Evolutionary conservation across 352 stramenopile genomes (phyloP).

Genomic region (Plasmopara halstedii): DNA sequence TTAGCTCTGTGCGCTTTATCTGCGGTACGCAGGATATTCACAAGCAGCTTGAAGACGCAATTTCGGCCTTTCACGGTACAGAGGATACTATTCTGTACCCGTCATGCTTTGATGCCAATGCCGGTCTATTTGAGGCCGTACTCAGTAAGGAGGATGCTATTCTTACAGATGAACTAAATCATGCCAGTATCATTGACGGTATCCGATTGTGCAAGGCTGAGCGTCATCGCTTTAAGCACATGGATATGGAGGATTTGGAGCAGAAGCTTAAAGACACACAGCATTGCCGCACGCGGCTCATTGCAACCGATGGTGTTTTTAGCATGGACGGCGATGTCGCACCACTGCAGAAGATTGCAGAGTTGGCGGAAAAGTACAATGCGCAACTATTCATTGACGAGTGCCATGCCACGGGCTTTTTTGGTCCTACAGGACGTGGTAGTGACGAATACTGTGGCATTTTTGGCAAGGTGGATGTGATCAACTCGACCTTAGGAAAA

Average conservation of each 20-base stretch:
- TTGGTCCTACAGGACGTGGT: constrained; percentile 86
- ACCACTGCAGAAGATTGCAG: constrained; percentile 84
- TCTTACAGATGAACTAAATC: constrained; percentile 91
- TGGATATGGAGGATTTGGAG: constrained; percentile 89
- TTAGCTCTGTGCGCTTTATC: constrained; percentile 92
- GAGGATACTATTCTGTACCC: constrained; percentile 93
- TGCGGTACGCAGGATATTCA: constrained; percentile 93
- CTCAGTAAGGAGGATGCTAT: constrained; percentile 88
- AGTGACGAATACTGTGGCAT: constrained; percentile 90
- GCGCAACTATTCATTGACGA: constrained; percentile 92
- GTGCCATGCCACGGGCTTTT: constrained; percentile 92
- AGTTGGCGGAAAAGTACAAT: constrained; percentile 89
- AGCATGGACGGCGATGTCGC: constrained; percentile 93
- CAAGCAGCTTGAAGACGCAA: constrained; percentile 85
- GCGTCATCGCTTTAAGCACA: constrained; percentile 91
- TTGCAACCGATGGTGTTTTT: constrained; percentile 93
- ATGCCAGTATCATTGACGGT: constrained; percentile 93
- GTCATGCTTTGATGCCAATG: constrained; percentile 93
- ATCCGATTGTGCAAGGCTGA: constrained; percentile 91
- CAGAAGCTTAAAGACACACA: constrained; percentile 83
- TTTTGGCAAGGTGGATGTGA: constrained; percentile 86
- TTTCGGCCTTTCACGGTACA: constrained; percentile 91
- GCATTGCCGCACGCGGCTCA: constrained; percentile 85
- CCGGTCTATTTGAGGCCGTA: constrained; percentile 86
- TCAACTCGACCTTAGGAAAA: constrained; percentile 94